A percentile compares a stretch with the other conserved stretches of the same genome.
phyloP scores from a whole-genome alignment of 805 yeast genomes.

The Komagataella mondaviorum region DNA sequence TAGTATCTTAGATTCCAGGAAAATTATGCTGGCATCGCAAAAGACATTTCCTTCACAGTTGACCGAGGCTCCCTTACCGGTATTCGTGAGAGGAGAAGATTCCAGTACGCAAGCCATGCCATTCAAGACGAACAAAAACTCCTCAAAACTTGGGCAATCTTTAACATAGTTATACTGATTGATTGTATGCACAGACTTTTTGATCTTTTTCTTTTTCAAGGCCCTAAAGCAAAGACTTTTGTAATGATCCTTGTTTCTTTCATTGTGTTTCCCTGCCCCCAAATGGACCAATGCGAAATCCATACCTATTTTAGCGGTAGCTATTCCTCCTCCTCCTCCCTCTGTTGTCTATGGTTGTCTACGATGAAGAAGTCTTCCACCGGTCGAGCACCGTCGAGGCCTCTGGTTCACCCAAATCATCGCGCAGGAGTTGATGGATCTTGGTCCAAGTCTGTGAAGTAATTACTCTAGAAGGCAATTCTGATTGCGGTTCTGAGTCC shows the following conservation, averaged over 20 bases:
- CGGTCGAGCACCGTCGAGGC: not conserved
- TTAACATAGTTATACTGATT: not conserved
- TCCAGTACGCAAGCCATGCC: slow-evolving; percentile 13
- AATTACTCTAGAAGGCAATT: not conserved
- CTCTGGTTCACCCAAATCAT: not conserved
- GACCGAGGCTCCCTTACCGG: slow-evolving; percentile 34
- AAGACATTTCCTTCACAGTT: slow-evolving; percentile 25
- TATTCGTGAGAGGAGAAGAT: slow-evolving; percentile 26
- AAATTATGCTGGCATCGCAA: slow-evolving; percentile 26
- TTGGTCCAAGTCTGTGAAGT: not conserved
- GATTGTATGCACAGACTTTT: not conserved
- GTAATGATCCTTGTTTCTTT: slow-evolving; percentile 9
- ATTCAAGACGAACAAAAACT: not conserved
- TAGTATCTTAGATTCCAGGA: not conserved
- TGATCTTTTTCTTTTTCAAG: not conserved
- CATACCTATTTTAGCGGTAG: not conserved
- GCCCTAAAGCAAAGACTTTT: slow-evolving; percentile 17
- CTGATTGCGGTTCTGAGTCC: not conserved
- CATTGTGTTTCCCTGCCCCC: slow-evolving; percentile 37
- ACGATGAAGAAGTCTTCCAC: not conserved
- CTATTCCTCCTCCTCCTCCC: not conserved
- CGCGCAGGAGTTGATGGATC: not conserved
- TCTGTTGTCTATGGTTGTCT: not conserved
- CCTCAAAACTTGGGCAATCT: not conserved
- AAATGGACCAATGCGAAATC: slow-evolving; percentile 23